Evolutionary conservation across 768 basidiomycete species (phyloP).

Genomic region (Boletus sp.): DNA sequence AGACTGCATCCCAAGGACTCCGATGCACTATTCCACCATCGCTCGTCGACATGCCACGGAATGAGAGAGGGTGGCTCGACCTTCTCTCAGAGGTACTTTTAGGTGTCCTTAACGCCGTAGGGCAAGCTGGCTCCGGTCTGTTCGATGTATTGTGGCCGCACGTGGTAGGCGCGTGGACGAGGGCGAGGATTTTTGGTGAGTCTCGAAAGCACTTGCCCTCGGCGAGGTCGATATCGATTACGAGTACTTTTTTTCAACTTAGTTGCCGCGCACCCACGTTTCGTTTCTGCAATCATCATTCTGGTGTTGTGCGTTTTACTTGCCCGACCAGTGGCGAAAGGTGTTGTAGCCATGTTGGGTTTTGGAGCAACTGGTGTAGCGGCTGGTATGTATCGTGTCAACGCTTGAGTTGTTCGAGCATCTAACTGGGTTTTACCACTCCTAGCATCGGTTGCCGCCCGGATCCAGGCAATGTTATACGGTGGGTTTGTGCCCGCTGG

Average conservation of each 20-base stretch:
- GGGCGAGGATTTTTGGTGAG: not conserved
- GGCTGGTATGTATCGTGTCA: slow-evolving; percentile 1
- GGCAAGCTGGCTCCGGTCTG: not conserved
- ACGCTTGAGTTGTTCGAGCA: not conserved
- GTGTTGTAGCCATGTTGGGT: accelerated
- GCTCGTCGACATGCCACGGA: not conserved
- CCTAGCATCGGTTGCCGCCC: slow-evolving; percentile 6
- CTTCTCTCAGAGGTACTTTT: accelerated
- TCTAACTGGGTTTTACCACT: not conserved
- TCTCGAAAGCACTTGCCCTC: not conserved
- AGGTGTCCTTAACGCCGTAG: accelerated
- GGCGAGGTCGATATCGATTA: not conserved
- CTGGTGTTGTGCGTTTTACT: not conserved
- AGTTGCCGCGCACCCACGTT: not conserved
- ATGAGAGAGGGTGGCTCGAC: not conserved
- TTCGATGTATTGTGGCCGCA: not conserved
- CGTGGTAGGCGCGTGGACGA: not conserved
- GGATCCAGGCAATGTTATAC: not conserved
- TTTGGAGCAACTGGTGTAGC: not conserved
- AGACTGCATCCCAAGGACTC: not conserved
- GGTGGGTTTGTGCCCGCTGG: slow-evolving; percentile 1
- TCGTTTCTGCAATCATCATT: accelerated
- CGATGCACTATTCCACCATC: not conserved
- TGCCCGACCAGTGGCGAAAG: not conserved
- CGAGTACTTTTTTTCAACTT: not conserved